Conservation (phyloP, 257 asterid species). For the Paraleonurus japonicus region DNA sequence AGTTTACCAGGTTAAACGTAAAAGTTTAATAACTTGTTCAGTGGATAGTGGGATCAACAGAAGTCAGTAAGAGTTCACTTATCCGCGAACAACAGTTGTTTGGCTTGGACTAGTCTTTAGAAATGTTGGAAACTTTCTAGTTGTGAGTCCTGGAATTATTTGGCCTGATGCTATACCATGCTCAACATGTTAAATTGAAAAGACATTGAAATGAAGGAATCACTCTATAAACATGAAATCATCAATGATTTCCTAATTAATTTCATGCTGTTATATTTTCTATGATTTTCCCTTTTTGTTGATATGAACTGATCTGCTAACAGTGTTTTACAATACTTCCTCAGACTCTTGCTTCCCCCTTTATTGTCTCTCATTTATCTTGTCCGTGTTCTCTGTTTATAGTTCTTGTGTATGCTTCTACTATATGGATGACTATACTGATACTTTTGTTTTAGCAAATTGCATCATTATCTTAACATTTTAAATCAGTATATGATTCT, state of each 20-base stretch:
- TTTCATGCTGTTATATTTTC: not conserved
- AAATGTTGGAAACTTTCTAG: not conserved
- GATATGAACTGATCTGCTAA: not conserved
- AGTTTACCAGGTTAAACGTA: not conserved
- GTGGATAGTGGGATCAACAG: not conserved
- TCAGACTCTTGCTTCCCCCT: not conserved
- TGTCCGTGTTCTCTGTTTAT: not conserved
- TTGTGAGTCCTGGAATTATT: constrained; percentile 5
- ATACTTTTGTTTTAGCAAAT: not conserved
- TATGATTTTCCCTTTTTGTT: not conserved
- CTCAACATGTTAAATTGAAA: not conserved
- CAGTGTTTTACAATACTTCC: not conserved
- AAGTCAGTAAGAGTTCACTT: not conserved
- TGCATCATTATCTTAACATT: constrained; percentile 1
- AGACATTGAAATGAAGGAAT: not conserved
- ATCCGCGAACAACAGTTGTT: not conserved
- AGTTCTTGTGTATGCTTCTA: not conserved
- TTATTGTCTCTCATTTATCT: not conserved
- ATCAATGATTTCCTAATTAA: not conserved
- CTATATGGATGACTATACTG: not conserved
- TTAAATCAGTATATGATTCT: constrained; percentile 18
- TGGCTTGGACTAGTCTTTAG: not conserved
- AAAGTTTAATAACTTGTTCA: not conserved
- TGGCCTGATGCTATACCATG: not conserved
- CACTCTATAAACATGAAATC: not conserved